Evolutionary conservation across 495 filamentous ascomycete species (phyloP), one percentile per base, ranked within the genome.

Genomic region (Aspergillus steynii): DNA sequence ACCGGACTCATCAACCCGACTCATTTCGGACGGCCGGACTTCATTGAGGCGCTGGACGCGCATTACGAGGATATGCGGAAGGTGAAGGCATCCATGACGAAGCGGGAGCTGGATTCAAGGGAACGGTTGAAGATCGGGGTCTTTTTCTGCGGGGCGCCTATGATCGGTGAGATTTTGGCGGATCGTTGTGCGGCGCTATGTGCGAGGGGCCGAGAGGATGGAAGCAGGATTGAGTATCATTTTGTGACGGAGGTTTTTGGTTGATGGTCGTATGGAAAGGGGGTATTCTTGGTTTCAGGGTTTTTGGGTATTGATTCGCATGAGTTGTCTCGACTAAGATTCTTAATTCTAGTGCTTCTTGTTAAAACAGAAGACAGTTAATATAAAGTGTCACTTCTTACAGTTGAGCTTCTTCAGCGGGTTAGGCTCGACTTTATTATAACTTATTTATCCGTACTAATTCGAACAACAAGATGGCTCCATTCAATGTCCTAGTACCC

Each of bases 171-270:
- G 28, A 57, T 57, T 49, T 49, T 57, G 45, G 55, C 55, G 4
- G 55, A 57, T 49, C 4, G 31, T 0, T 53, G 51, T 31, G 27
- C 26, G 10, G 15, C 14, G 0, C 51, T 59, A 0, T 34, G 56
- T 26, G 56, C 47, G 14, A 59, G 56, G n/a, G 48, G 48, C 9
- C 47, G 48, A 25, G 28, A 59, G 56, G 48, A 51, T 51, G 46
- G 56, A n/a, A 51, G 56, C 14, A 59, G 42, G 56, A 59, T 59
- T 42, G 48, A 59, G 29, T 51, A 59, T 49, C 56, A 51, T 51
- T 59, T 59, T 32, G 28, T 53, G 26, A 59, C 48, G 29, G 56
- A 59, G n/a, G 56, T 59, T 1, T 59, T 59, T 59, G 56, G 56
- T 2, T 52, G 42, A 42, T 2, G 2, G 8, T 15, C 15, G 42